phyloP scores from a whole-genome alignment of 768 basidiomycete species.

The Multifurca ochricompacta region DNA sequence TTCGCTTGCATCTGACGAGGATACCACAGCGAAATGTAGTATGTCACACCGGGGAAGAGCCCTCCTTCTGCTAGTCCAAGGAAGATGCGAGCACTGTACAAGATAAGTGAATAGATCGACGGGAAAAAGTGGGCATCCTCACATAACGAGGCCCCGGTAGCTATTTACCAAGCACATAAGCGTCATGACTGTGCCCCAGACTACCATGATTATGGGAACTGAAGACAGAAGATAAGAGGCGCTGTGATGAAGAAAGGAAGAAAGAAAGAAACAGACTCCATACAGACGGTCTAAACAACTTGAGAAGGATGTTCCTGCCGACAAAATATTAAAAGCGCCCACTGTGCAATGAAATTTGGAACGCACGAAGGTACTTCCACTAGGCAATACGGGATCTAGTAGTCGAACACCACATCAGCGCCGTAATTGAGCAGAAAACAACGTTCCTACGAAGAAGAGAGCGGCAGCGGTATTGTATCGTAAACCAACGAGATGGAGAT shows the following conservation, averaged over 20 bases:
- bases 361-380: constrained; percentile 34
- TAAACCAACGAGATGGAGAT: constrained; percentile 30
- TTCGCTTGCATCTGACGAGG: constrained; percentile 47
- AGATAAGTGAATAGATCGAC: not conserved
- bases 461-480: constrained; percentile 33
- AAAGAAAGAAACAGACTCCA: constrained; percentile 27
- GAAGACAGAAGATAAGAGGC: constrained; percentile 13
- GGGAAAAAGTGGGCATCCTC: constrained; percentile 18
- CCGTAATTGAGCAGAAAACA: not conserved
- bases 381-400: constrained; percentile 32
- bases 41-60: constrained; percentile 32
- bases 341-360: not conserved
- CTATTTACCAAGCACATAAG: constrained; percentile 34
- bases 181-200: constrained; percentile 34
- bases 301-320: constrained; percentile 32
- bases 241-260: not conserved
- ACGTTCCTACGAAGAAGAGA: constrained; percentile 31
- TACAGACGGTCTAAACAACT: constrained; percentile 30
- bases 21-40: constrained; percentile 53
- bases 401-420: not conserved
- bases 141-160: constrained; percentile 28
- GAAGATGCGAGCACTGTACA: constrained; percentile 32
- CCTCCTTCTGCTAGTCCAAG: constrained; percentile 44
- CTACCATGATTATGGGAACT: constrained; percentile 36
- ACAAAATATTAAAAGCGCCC: not conserved